Evolutionary conservation across 2,329 filamentous ascomycete species (phyloP).

Genomic region (Cyclaneusma minus): DNA sequence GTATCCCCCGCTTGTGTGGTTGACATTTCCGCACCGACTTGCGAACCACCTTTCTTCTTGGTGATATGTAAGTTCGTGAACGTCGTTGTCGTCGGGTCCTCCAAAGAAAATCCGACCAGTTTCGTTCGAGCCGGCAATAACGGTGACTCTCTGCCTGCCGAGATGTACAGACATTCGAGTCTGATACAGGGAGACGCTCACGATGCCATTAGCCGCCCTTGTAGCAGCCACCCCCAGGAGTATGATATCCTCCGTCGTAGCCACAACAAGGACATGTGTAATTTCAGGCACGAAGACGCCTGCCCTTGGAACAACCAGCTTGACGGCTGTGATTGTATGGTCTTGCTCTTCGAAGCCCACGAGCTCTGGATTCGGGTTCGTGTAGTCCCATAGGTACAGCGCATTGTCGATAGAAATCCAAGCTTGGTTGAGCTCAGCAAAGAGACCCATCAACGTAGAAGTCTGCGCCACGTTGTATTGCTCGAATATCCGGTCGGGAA

Average conservation of each 20-base stretch:
- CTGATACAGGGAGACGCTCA: slow-evolving; percentile 65
- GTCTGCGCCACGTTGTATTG: slow-evolving; percentile 82
- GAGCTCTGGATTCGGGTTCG: slow-evolving; percentile 75
- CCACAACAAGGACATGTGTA: slow-evolving; percentile 76
- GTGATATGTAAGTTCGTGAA: slow-evolving; percentile 91
- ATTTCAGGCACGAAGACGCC: slow-evolving; percentile 81
- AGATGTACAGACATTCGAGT: slow-evolving; percentile 73
- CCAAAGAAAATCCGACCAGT: slow-evolving; percentile 90
- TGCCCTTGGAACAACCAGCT: slow-evolving; percentile 66
- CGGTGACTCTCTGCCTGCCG: slow-evolving; percentile 59
- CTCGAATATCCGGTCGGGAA: slow-evolving; percentile 83
- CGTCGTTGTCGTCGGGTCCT: slow-evolving; percentile 64
- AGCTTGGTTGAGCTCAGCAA: slow-evolving; percentile 86
- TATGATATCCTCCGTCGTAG: slow-evolving; percentile 71
- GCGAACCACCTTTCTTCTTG: slow-evolving; percentile 97
- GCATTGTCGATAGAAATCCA: slow-evolving; percentile 95
- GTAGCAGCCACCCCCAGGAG: slow-evolving; percentile 69
- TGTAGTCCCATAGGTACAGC: slow-evolving; percentile 96
- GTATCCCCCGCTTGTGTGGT: slow-evolving; percentile 67
- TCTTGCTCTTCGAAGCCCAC: slow-evolving; percentile 84
- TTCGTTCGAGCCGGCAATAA: slow-evolving; percentile 62
- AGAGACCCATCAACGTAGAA: slow-evolving; percentile 86
- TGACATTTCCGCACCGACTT: slow-evolving; percentile 72
- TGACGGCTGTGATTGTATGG: slow-evolving; percentile 81
- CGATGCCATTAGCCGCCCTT: slow-evolving; percentile 49